Conservation (phyloP, 495 filamentous ascomycete species). For the Xylaria curta region DNA sequence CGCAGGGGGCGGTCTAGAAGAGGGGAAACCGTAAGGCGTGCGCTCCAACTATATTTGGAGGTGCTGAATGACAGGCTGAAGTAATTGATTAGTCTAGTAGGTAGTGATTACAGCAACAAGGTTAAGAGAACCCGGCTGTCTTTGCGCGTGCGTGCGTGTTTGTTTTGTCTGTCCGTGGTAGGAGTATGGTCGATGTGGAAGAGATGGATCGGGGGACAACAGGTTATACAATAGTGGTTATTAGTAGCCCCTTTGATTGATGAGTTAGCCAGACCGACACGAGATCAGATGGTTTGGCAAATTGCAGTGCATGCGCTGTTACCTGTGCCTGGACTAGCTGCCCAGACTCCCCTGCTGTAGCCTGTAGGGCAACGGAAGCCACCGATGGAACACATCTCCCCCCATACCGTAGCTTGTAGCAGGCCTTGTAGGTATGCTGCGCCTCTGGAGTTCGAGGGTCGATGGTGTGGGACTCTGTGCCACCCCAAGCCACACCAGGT, state of each 20-base stretch:
- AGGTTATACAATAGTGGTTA: not conserved
- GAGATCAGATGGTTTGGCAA: slow-evolving; percentile 24
- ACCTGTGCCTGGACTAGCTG: not conserved
- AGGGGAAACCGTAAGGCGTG: not conserved
- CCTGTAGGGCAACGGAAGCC: slow-evolving; percentile 16
- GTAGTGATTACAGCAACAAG: not conserved
- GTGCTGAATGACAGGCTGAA: not conserved
- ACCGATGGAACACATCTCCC: slow-evolving; percentile 18
- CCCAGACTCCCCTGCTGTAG: not conserved
- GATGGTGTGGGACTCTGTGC: not conserved
- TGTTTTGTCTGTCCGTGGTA: not conserved
- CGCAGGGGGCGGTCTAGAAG: slow-evolving; percentile 1
- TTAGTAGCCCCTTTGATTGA: slow-evolving; percentile 20
- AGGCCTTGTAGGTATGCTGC: slow-evolving; percentile 7
- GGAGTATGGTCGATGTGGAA: not conserved
- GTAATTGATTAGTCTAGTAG: not conserved
- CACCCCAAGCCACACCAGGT: slow-evolving; percentile 21
- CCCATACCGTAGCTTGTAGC: not conserved
- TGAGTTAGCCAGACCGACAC: not conserved
- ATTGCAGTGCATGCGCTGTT: slow-evolving; percentile 10
- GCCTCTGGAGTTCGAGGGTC: not conserved
- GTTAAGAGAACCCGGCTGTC: slow-evolving; percentile 3
- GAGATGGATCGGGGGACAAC: not conserved
- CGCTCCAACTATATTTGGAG: not conserved
- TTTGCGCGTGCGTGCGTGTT: not conserved